Base-by-base conservation (phyloP, 2,329 filamentous ascomycete genomes). In the Allantophomopsis lycopodina region DNA sequence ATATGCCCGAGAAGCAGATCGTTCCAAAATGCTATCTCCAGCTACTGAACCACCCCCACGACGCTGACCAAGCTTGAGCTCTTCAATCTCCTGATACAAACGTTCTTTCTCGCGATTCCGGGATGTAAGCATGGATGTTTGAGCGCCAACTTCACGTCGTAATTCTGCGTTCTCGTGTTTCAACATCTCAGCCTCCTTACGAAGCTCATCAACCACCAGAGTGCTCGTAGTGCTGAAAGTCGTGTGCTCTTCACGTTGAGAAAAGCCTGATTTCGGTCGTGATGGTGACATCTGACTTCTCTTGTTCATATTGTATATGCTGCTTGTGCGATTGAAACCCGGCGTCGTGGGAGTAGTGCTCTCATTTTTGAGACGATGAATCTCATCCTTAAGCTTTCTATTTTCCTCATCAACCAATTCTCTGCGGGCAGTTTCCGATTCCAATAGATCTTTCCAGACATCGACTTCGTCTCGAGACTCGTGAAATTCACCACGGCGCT, bases 91-190 rank as follows among this genome's bases (percentile, higher is more conserved):
- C 55, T 94, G 86, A 58, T 96, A 94, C 7, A 98, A 68, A 5
- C 87, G 77, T 56, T 96, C 88, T 55, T 94, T 93, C 56, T 98
- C 91, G 18, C 87, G 82, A 54, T 95, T 95, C 17, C 91, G 75
- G 30, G 91, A 96, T 1, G 89, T 95, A 28, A 98, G 71, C 86
- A 98, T 96, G 0, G 88, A 95, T 1, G 88, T 94, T 57, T 98
- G 91, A 2, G 91, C 91, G 44, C 88, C 86, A 21, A 96, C 83
- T 58, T 96, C 88, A 40, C 88, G 82, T 39, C 89, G 77, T 23
- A 98, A 62, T 56, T 95, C 89, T 2, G 86, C 85, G 52, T 95
- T 96, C 54, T 96, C 89, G 54, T 89, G 86, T 38, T 84, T 80
- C 20, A 96, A 64, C 49, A 93, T 81, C 45, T 86, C 81, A 41